Evolutionary conservation across 2,329 filamentous ascomycete genomes (phyloP).

Genomic region (Chaetomiaceae sp.): DNA sequence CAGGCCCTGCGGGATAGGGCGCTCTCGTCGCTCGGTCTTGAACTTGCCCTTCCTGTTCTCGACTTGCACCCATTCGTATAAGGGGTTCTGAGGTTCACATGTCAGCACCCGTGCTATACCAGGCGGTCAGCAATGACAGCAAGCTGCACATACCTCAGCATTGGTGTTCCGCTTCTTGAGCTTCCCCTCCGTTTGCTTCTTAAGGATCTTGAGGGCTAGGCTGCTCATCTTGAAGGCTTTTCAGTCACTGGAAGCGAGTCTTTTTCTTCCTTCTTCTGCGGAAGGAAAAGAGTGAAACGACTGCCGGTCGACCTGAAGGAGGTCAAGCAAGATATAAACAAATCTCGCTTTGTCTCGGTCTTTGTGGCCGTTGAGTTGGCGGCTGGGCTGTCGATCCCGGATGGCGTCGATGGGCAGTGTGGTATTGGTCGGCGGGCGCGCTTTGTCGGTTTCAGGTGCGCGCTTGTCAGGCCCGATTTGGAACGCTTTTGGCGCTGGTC

Average conservation of each 20-base stretch:
- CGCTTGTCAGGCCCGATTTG: slow-evolving; percentile 18
- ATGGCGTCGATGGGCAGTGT: slow-evolving; percentile 3
- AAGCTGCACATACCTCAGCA: slow-evolving; percentile 20
- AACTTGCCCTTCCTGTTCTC: slow-evolving; percentile 63
- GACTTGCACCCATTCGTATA: slow-evolving; percentile 77
- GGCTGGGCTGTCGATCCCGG: slow-evolving; percentile 12
- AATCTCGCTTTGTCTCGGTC: slow-evolving; percentile 10
- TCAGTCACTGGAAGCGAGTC: not conserved
- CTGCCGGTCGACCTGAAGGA: not conserved
- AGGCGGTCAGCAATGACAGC: not conserved
- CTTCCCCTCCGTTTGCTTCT: slow-evolving; percentile 21
- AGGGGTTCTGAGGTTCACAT: slow-evolving; percentile 66
- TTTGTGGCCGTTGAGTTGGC: slow-evolving; percentile 6
- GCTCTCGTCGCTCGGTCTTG: slow-evolving; percentile 79
- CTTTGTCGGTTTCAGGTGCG: slow-evolving; percentile 26
- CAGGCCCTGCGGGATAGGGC: slow-evolving; percentile 77
- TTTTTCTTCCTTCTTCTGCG: not conserved
- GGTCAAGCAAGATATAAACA: slow-evolving; percentile 12
- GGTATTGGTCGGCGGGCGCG: slow-evolving; percentile 19
- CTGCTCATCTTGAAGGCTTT: slow-evolving; percentile 18
- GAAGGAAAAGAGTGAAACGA: not conserved
- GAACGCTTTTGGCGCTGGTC: slow-evolving; percentile 20
- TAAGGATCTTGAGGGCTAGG: slow-evolving; percentile 21
- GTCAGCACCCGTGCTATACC: slow-evolving; percentile 14
- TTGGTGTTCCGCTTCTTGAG: slow-evolving; percentile 24